Evolutionary conservation across 1,139 yeast species (phyloP).

Genomic region (Barnettozyma hawaiiensis): DNA sequence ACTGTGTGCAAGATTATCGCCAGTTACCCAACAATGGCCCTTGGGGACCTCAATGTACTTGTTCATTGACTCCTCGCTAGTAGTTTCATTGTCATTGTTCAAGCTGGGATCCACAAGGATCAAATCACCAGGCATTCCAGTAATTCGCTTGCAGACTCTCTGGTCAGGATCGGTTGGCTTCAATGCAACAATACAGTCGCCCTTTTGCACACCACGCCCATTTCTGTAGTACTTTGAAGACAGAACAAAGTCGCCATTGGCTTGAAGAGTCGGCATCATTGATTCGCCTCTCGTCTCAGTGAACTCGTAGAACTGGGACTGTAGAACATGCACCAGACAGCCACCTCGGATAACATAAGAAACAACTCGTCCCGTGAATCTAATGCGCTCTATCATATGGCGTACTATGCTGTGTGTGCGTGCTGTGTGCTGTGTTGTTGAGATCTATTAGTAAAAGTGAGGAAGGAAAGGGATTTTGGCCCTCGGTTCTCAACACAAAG

Average conservation of each 20-base stretch:
- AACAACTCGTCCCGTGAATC: slow-evolving; percentile 19
- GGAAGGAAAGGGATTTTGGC: too few species aligned
- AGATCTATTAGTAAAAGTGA: too few species aligned
- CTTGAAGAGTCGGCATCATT: slow-evolving; percentile 86
- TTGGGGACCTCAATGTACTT: slow-evolving; percentile 66
- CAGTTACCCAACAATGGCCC: slow-evolving; percentile 97
- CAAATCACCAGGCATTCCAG: slow-evolving; percentile 95
- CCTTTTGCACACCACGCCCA: slow-evolving; percentile 53
- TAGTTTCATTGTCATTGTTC: slow-evolving; percentile 19
- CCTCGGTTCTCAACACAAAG: not conserved
- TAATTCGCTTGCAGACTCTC: slow-evolving; percentile 84
- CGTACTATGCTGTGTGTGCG: too few species aligned
- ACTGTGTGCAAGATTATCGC: slow-evolving; percentile 87
- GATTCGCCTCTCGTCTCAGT: slow-evolving; percentile 89
- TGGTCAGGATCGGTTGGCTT: slow-evolving; percentile 89
- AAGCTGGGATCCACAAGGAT: slow-evolving; percentile 76
- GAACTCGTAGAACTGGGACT: slow-evolving; percentile 64
- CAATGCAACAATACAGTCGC: slow-evolving; percentile 82
- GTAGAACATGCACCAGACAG: slow-evolving; percentile 62
- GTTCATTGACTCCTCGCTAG: slow-evolving; percentile 35
- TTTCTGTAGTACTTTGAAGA: slow-evolving; percentile 54
- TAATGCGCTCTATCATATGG: slow-evolving; percentile 13
- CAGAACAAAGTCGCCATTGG: slow-evolving; percentile 73
- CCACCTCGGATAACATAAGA: slow-evolving; percentile 47
- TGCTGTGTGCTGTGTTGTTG: too few species aligned